Base-by-base conservation (phyloP, 2,329 filamentous ascomycete species). In the Fusarium sambucinum region DNA sequence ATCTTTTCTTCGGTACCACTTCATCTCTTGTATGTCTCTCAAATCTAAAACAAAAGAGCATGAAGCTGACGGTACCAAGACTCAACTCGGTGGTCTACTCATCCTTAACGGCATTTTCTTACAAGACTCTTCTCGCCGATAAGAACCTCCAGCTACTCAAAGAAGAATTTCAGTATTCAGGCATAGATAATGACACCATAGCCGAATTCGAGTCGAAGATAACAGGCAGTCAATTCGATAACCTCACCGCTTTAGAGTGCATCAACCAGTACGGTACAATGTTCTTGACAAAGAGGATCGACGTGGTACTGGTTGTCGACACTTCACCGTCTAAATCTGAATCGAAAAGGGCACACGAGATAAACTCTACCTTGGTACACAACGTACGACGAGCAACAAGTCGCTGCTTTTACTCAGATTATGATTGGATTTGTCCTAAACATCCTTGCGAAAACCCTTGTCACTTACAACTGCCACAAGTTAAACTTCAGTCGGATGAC, bases 91-190 rank as follows among this genome's bases (percentile, higher is more conserved):
- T 45, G 6, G 25, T 45, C 3, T 45, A 29, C 27, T 19, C 42
- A 2, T 45, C 42, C 3, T 8, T 45, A 2, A 3, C 42, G 29
- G 5, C 12, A 16, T 45, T n/a, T 17, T 12, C 17, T 0, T 44
- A 44, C 8, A 1, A 9, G 1, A 1, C 2, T 1, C 27, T n/a
- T n/a, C 1, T 0, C 0, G 1, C 8, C 3, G 17, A 45, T 1
- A n/a, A 12, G n/a, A 2, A 29, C 3, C 6, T 19, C 2, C 1
- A 13, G n/a, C 7, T 14, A 2, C 1, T 25, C 23, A 25, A n/a
- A n/a, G n/a, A n/a, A n/a, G n/a, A n/a, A n/a, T n/a, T n/a, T n/a
- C n/a, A n/a, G n/a, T n/a, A n/a, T n/a, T n/a, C n/a, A n/a, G n/a
- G n/a, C n/a, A n/a, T n/a, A n/a, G n/a, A n/a, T n/a, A 10, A 17